A percentile compares a stretch with the other conserved stretches of the same genome.
Conservation (phyloP, 23 red algal genomes). For the Gracilaria domingensis region DNA sequence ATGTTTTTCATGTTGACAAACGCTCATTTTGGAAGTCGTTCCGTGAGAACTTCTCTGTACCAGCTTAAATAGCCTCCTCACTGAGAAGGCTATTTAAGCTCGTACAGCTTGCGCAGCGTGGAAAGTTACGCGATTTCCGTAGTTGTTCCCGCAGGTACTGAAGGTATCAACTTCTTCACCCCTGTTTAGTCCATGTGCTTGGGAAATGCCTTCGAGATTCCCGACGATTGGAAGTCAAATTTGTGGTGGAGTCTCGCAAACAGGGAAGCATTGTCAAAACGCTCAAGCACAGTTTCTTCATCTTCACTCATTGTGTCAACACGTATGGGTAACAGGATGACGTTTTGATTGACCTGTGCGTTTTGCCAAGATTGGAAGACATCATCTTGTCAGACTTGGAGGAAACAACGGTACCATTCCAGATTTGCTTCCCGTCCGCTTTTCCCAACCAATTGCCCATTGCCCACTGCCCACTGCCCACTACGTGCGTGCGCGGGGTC, state of each 20-base stretch:
- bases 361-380: background rate
- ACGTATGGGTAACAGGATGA: background rate
- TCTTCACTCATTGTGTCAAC: conserved; percentile 8
- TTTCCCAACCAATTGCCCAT: background rate
- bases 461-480: no score
- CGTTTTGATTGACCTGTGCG: background rate
- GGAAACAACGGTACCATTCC: background rate
- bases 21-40: conserved; percentile 20
- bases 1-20: conserved; percentile 38
- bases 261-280: background rate
- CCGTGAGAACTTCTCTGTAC: no score
- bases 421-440: background rate
- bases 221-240: background rate
- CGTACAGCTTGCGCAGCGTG: background rate
- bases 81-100: conserved; percentile 2
- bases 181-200: background rate
- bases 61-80: no score
- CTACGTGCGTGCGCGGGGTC: no score
- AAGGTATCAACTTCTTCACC: background rate
- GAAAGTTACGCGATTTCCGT: background rate
- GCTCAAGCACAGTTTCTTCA: background rate
- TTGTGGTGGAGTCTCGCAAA: conserved; percentile 6
- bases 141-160: background rate
- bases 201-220: background rate
- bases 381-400: background rate